These are phyloP conservation scores for Pseudogymnoascus sp. DNA, from an alignment of 2,329 filamentous ascomycete genomes.

Conservation along the genomic window DNA sequence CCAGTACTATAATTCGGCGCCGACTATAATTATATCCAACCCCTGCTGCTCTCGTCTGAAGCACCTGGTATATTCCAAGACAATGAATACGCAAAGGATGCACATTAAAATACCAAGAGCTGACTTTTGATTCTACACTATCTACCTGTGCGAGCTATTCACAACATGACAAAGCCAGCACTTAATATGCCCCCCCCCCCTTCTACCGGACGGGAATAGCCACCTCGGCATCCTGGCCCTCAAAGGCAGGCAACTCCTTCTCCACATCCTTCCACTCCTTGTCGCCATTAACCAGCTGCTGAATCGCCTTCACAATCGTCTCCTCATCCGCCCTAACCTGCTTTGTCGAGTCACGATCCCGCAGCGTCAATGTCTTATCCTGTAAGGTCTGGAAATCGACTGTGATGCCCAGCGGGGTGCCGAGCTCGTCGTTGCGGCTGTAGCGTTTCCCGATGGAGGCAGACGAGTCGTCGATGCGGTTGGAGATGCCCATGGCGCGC, in stretches of 20 bases:
- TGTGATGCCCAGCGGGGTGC: conserved; percentile 87
- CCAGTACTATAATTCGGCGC: too few species aligned
- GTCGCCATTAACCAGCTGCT: conserved; percentile 37
- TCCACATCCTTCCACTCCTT: conserved; percentile 62
- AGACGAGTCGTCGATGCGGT: conserved; percentile 79
- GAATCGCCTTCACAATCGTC: conserved; percentile 66
- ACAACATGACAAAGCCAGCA: not conserved
- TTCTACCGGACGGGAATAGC: not conserved
- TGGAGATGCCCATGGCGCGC: conserved; percentile 67
- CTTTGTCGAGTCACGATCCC: conserved; percentile 82
- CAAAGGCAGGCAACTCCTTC: conserved; percentile 72
- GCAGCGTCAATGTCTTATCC: conserved; percentile 75
- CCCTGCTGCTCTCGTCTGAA: not conserved
- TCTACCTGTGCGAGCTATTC: not conserved
- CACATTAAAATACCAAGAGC: not conserved
- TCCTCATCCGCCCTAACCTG: conserved; percentile 81
- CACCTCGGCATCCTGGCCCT: conserved; percentile 58
- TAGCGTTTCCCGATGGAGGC: conserved; percentile 94
- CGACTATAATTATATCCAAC: too few species aligned
- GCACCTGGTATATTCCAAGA: not conserved
- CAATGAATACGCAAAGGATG: not conserved
- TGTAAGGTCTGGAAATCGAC: conserved; percentile 93
- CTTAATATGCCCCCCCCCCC: not conserved
- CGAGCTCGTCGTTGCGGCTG: conserved; percentile 88
- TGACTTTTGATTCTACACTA: not conserved